These are phyloP conservation scores for Ceratocystis papillata DNA, from an alignment of 2,329 filamentous ascomycete species.

Conservation along the genomic window DNA sequence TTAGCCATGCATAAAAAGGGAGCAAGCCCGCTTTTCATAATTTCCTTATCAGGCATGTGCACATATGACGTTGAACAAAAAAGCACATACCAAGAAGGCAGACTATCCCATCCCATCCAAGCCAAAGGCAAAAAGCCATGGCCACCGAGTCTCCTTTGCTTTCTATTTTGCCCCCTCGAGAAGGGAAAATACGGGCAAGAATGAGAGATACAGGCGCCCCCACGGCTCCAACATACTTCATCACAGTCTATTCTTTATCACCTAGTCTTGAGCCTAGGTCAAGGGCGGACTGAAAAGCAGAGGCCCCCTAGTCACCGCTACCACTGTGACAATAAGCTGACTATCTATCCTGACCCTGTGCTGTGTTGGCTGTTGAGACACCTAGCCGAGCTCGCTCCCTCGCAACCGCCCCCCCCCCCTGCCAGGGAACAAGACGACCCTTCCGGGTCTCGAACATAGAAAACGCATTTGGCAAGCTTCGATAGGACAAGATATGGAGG, in stretches of 20 bases:
- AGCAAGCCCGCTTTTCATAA: neutral
- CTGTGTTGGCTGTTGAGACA: neutral
- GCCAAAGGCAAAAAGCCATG: neutral
- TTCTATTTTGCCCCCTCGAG: neutral
- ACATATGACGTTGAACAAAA: neutral
- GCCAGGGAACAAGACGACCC: neutral
- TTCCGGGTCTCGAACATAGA: neutral
- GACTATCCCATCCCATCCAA: neutral
- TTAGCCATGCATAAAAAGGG: neutral
- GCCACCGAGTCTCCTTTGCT: neutral
- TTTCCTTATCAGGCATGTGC: neutral
- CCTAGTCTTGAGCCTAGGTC: neutral
- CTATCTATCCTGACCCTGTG: neutral
- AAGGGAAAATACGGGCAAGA: constrained; percentile 1
- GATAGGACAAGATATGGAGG: neutral
- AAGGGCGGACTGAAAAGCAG: neutral
- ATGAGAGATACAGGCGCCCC: neutral
- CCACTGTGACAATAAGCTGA: neutral
- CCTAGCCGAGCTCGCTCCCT: neutral
- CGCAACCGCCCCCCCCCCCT: neutral
- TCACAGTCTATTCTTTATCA: neutral
- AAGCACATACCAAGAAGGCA: neutral
- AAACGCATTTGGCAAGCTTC: neutral
- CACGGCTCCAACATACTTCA: neutral
- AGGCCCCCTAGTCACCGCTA: neutral